Evolutionary conservation across 768 basidiomycete species (phyloP), one percentile per base, ranked within the genome.

Genomic region (Leccinum rimulosum): DNA sequence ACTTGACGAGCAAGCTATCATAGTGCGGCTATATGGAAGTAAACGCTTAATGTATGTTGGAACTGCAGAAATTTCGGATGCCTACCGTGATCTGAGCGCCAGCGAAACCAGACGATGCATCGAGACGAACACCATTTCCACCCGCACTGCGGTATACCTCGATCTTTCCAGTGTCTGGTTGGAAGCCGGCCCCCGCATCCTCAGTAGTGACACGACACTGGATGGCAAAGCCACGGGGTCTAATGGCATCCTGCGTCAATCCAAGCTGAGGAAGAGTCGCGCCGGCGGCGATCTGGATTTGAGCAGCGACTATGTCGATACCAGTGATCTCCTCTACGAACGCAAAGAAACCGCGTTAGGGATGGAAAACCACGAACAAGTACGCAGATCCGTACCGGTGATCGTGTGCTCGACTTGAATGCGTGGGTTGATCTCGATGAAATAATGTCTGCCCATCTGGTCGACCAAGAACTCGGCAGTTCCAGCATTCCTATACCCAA

Each of bases 401-500:
- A 98, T 98, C 57, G 97, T 98, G 76, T 98, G 97, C 73, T 98
- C 97, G 76, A 99, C 97, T 75, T 99, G 97, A 68, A 99, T 98
- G 78, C 97, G 94, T 31, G 97, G 95, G 76, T 98, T 98, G 68
- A 99, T 98, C 77, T 99, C 97, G 70, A 99, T 98, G 79, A 99
- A 98, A 77, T 98, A 98, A 76, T 97, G 94, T 66, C 95, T 83
- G 67, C 93, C 94, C 81, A 90, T 85, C 72, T 95, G 91, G 75
- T 98, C 97, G 62, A 98, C 95, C 75, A 99, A 80, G 81, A 98
- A 99, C 77, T 99, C 97, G 27, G 93, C 95, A 40, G 97, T 98
- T 64, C 97, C 96, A 54, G 97, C 97, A 74, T 97, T 98, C 64
- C 93, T 84, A 75, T 99, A 99, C 6, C 89, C 86, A 65, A 98